Evolutionary conservation across 1,139 yeast genomes (phyloP), one percentile per base, ranked within the genome.

Genomic region (Blastobotrys indianensis): DNA sequence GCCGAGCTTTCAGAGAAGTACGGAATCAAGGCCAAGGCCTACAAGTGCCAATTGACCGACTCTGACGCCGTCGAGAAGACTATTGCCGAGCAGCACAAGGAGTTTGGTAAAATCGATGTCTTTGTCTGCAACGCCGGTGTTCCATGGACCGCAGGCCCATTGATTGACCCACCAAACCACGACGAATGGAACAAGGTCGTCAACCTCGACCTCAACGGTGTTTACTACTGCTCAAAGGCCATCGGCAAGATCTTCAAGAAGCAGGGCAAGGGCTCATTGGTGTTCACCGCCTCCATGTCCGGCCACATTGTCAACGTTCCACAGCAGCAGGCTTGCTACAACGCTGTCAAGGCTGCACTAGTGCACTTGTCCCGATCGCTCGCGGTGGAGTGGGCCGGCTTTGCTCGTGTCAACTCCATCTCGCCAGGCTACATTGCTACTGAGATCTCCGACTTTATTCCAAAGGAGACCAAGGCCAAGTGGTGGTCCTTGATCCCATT

Each of bases 41-140:
- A 85, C 72, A 75, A 81, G 65, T 83, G 85, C 59, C 77, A 81
- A 42, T 74, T 87, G 45, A 73, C 83, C 23, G 77, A 78, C 53
- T 67, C 79, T 33, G 75, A 74, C 12, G 73, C 73, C 7, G 94
- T 85, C 31, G 79, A 77, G 56, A 58, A 60, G 25, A 77, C 80
- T 6, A 73, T 86, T 46, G 63, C 64, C 32, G 76, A 77, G 60
- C 83, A 82, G 52, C 79, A 74, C 56, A 58, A 70, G 55, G 95
- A 86, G 60, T 87, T 88, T 63, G 82, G 82, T 46, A 78, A 80
- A 51, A 81, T 87, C 56, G 96, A 87, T 62, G 74, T 84, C 29
- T 82, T 86, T 62, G 94, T 87, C 28, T 94, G 95, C 59, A 87
- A 87, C 64, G 96, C 96, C 20, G 96, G 96, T 51, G 79, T 85